A percentile compares a stretch with the other conserved stretches of the same genome.
These are phyloP conservation scores for Blastocystis sp. DNA, from an alignment of 352 stramenopile species.

Conservation along the genomic window DNA sequence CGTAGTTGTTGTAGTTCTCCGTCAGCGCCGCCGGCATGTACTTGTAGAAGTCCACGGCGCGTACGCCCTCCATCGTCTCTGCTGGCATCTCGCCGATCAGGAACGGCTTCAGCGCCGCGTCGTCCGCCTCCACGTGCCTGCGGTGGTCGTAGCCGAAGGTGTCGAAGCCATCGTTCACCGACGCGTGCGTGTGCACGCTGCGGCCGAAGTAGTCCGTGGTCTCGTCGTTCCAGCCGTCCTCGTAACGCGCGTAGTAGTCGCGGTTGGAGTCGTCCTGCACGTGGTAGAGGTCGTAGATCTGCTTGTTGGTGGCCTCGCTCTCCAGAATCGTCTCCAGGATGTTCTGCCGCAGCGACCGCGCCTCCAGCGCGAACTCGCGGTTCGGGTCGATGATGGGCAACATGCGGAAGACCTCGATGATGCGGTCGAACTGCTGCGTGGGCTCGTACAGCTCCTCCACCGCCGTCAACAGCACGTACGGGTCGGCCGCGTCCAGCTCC, in stretches of 20 bases:
- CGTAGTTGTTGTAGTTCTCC: neutral
- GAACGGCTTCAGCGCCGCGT: too few relatives aligned
- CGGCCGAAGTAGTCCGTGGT: slow-evolving; percentile 5
- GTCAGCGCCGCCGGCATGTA: neutral
- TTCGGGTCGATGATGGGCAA: neutral
- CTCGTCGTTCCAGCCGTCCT: neutral
- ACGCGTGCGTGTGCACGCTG: neutral
- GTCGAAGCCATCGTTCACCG: slow-evolving; percentile 26
- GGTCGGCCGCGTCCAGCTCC: neutral
- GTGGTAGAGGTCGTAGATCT: slow-evolving; percentile 38
- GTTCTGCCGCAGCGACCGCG: slow-evolving; percentile 23
- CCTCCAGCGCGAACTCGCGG: too few relatives aligned
- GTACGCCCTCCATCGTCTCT: neutral
- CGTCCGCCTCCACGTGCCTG: neutral
- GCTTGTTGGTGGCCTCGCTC: neutral
- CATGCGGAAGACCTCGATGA: slow-evolving; percentile 3
- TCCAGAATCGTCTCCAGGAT: slow-evolving; percentile 39
- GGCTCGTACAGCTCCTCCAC: slow-evolving; percentile 11
- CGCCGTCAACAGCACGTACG: neutral
- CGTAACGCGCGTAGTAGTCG: neutral
- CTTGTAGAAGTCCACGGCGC: neutral
- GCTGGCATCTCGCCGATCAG: too few relatives aligned
- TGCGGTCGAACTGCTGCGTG: neutral
- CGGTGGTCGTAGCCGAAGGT: slow-evolving; percentile 7
- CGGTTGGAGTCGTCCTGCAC: neutral